Base-by-base conservation (phyloP, 2,329 filamentous ascomycete genomes). In the Trichocomaceae sp. region DNA sequence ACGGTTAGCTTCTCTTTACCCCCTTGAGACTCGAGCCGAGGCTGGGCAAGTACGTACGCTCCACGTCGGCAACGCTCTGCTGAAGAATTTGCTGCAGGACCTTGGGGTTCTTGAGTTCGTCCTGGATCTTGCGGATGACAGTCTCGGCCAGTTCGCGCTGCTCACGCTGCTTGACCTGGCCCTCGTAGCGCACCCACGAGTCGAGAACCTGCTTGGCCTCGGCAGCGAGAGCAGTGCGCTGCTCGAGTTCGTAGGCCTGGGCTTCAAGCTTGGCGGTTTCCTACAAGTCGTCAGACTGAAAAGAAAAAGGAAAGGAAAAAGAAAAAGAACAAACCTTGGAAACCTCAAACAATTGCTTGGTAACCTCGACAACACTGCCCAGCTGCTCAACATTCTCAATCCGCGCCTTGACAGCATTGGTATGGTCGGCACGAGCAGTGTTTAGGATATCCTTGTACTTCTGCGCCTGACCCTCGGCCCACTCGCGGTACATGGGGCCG, bases 51-150 rank as follows among this genome's bases (percentile, higher is more conserved):
- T n/a, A 73, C 83, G 73, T 81, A 96, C 91, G 92, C 85, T 99
- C 93, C 72, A 99, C 86, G 76, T 99, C 93, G 62, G 87, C 78
- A 69, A 99, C 83, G 75, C 90, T 96, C 83, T 99, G 93, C 79
- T 93, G 87, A 66, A 99, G 85, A 69, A 99, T 96, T 80, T 96
- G 90, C 82, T 96, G 90, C 67, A 99, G 85, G 63, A 86, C 83
- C 84, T 91, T 97, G 75, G 95, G 93, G 83, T 88, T 96, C 83
- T 96, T 89, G 57, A 99, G 85, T 83, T 97, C 92, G 85, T 97
- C 97, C 77, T 88, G 86, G 72, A 97, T 93, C 85, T 96, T 99
- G 81, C 87, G 84, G 69, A 99, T 97, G 76, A 99, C 81, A 75
- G 79, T 84, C 72, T 95, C 85, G 62, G 93, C 90, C 63, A 99